A percentile compares a stretch with the other conserved stretches of the same genome.
Evolutionary conservation across 2,329 filamentous ascomycete species (phyloP).

Genomic region (Pseudogymnoascus sp.): DNA sequence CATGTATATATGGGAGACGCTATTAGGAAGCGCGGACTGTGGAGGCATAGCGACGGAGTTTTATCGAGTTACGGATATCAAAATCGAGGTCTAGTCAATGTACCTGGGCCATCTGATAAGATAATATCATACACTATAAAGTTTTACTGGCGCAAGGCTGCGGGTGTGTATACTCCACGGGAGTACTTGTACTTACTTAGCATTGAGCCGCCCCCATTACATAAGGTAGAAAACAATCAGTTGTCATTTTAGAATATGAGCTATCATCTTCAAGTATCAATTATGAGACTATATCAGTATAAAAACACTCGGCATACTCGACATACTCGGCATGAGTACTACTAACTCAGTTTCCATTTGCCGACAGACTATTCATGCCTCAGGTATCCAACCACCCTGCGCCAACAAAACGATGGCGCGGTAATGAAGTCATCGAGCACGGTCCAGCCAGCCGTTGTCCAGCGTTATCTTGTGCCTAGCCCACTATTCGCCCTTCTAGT

Average conservation of each 20-base stretch:
- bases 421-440: constrained; percentile 3
- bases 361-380: neutral
- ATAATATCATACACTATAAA: neutral
- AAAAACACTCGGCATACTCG: no score
- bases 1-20: neutral
- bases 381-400: neutral
- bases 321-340: neutral
- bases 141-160: neutral
- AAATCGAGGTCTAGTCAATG: neutral
- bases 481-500: neutral
- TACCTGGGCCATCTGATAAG: constrained; percentile 3
- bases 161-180: neutral
- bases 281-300: neutral
- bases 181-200: neutral
- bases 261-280: neutral
- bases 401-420: neutral
- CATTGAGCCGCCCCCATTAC: neutral
- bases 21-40: neutral
- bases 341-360: neutral
- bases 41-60: constrained; percentile 4
- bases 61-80: neutral
- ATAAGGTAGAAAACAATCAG: neutral
- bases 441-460: constrained; percentile 4
- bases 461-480: constrained; percentile 5
- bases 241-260: neutral